Percentiles rank a stretch among this genome's conserved stretches.
phyloP scores from a whole-genome alignment of 2,329 filamentous ascomycete genomes.

The Ilyonectria destructans region DNA sequence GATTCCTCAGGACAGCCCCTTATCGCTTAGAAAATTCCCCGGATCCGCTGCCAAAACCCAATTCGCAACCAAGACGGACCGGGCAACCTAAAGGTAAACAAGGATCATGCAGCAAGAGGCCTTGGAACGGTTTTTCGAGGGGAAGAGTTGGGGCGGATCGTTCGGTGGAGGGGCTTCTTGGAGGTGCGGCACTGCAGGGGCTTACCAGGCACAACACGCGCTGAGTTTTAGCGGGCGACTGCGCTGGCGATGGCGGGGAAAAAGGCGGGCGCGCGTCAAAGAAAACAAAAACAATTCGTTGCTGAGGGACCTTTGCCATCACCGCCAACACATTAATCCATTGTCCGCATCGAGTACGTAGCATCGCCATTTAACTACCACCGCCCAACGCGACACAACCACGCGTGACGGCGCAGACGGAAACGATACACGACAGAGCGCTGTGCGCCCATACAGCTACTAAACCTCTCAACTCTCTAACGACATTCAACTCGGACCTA shows the following conservation, averaged over 20 bases:
- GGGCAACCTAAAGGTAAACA: conserved; percentile 1
- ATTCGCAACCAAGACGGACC: conserved; percentile 1
- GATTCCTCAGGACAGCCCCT: conserved; percentile 10
- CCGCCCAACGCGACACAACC: conserved; percentile 20
- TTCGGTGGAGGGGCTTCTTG: conserved; percentile 43
- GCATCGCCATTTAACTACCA: conserved; percentile 30
- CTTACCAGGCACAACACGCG: conserved; percentile 38
- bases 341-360: conserved; percentile 14
- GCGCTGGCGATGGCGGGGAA: conserved; percentile 23
- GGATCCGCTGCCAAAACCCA: not conserved
- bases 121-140: conserved; percentile 11
- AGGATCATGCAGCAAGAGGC: conserved; percentile 12
- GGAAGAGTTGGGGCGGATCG: conserved; percentile 6
- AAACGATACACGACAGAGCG: conserved; percentile 5
- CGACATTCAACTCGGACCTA: not conserved
- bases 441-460: conserved; percentile 1
- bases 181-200: conserved; percentile 44
- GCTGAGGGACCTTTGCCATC: conserved; percentile 39
- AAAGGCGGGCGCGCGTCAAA: conserved; percentile 46
- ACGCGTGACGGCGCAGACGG: conserved; percentile 18
- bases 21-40: conserved; percentile 12
- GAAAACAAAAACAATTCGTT: conserved; percentile 57
- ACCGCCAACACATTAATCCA: conserved; percentile 38
- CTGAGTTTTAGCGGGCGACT: conserved; percentile 43
- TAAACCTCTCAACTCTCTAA: not conserved